Evolutionary conservation across 306 rosid species (phyloP), one percentile per base, ranked within the genome.

Genomic region (Cercis canadensis): DNA sequence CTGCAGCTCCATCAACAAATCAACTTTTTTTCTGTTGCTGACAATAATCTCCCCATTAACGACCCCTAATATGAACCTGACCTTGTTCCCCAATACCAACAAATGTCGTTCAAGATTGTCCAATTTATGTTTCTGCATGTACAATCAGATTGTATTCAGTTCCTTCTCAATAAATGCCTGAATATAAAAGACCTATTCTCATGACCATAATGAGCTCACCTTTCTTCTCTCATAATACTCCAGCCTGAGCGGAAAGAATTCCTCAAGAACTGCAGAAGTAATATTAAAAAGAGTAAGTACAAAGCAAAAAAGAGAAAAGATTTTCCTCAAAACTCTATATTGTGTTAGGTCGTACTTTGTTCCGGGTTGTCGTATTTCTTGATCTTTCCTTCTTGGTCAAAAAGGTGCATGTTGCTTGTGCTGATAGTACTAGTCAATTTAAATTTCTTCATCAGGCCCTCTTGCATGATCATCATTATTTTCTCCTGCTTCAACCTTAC

Each of bases 361-460:
- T 90, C 98, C 1, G 96, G 86, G 52, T 49, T 81, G 73, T 94
- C 96, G 46, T 84, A 94, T 77, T 90, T 94, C 88, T 89, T 90
- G 10, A 94, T 90, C 46, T 81, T 79, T 50, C 98, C 96, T 19
- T 87, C 88, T 4, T 86, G 75, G 51, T 94, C 96, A 74, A 94
- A 94, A 57, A 94, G 85, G 75, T 94, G 93, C 98, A 94, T 94
- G 82, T 94, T 94, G 69, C 75, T 86, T 16, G 94, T 94, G 83
- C 90, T 85, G 10, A 90, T 65, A 18, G 85, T 62, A 33, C 71
- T 72, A 10, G 92, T 88, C 76, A 94, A 64, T 74, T 84, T 90
- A 50, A 90, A 87, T 70, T 94, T 94, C 79, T 94, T 94, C 57
- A 79, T 57, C 67, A 94, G 72, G 43, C 98, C 97, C 76, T 94